phyloP scores from a whole-genome alignment of 2,329 filamentous ascomycete genomes.

The Sclerotinia trifoliorum region DNA sequence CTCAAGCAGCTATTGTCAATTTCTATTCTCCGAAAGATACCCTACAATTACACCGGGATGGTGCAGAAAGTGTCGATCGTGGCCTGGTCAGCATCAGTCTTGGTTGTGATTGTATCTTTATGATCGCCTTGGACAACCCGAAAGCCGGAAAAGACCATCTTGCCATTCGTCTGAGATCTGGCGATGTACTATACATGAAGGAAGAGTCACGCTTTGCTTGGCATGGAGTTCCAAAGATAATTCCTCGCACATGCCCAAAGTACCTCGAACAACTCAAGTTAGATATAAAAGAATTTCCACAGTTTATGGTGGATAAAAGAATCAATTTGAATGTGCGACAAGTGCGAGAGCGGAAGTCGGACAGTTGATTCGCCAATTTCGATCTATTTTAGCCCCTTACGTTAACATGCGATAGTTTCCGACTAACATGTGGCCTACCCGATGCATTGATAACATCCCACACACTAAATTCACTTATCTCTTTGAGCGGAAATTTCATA shows the following conservation, averaged over 20 bases:
- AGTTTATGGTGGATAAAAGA: slow-evolving; percentile 85
- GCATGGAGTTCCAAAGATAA: slow-evolving; percentile 90
- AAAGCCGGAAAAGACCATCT: slow-evolving; percentile 46
- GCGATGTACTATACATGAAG: slow-evolving; percentile 89
- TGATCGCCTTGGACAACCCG: slow-evolving; percentile 61
- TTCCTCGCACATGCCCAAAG: slow-evolving; percentile 74
- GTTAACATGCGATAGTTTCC: slow-evolving; percentile 2
- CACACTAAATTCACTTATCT: slow-evolving; percentile 4
- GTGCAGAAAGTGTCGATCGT: slow-evolving; percentile 77
- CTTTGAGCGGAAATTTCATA: not conserved
- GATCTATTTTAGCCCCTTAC: not conserved
- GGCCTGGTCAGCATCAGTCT: slow-evolving; percentile 83
- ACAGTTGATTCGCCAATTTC: not conserved
- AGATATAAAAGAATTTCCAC: slow-evolving; percentile 59
- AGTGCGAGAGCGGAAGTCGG: slow-evolving; percentile 55
- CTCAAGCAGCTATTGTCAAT: slow-evolving; percentile 92
- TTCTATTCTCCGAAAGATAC: slow-evolving; percentile 89
- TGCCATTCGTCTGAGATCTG: slow-evolving; percentile 70
- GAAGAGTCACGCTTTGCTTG: slow-evolving; percentile 80
- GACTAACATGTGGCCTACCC: not conserved
- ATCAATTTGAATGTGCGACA: slow-evolving; percentile 93
- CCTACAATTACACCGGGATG: slow-evolving; percentile 88
- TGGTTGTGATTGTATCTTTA: slow-evolving; percentile 86
- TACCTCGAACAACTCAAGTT: slow-evolving; percentile 75
- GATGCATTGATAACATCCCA: slow-evolving; percentile 10